phyloP scores from a whole-genome alignment of 139 green algal genomes.

The Haematococcus sp. region DNA sequence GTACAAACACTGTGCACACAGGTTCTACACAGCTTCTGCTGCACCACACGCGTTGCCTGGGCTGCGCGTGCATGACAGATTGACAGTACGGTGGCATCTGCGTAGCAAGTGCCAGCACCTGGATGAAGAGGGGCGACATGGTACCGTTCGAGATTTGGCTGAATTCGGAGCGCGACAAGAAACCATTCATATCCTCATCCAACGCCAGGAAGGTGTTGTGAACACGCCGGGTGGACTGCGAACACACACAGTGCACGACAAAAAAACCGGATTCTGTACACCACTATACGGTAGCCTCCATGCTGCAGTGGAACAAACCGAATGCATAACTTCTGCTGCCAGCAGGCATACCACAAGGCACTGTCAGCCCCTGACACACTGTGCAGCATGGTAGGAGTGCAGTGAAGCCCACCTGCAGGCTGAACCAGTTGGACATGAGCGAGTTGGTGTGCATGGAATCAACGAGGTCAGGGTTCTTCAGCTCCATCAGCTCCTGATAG shows the following conservation, averaged over 20 bases:
- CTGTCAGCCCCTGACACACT: too few relatives aligned
- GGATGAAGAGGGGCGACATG: conserved; percentile 63
- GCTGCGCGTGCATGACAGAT: too few relatives aligned
- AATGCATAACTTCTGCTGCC: too few relatives aligned
- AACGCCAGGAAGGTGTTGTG: conserved; percentile 55
- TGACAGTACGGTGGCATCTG: too few relatives aligned
- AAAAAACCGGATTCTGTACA: too few relatives aligned
- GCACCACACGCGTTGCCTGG: too few relatives aligned
- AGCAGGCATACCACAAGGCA: too few relatives aligned
- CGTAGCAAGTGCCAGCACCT: background rate
- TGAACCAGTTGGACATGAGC: conserved; percentile 61
- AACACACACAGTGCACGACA: too few relatives aligned
- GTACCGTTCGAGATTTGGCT: conserved; percentile 57
- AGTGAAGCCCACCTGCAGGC: conserved; percentile 45
- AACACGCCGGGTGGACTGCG: conserved; percentile 49
- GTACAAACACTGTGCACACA: too few relatives aligned
- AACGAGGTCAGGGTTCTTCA: conserved; percentile 26
- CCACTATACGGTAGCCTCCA: too few relatives aligned
- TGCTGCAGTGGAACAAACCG: too few relatives aligned
- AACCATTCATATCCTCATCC: conserved; percentile 58
- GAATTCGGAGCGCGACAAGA: conserved; percentile 55
- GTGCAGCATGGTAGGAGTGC: background rate
- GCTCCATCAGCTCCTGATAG: conserved; percentile 32
- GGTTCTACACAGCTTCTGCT: too few relatives aligned
- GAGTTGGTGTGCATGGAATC: conserved; percentile 16